Conservation (phyloP, 768 basidiomycete genomes). For the Boletus huronensis region DNA sequence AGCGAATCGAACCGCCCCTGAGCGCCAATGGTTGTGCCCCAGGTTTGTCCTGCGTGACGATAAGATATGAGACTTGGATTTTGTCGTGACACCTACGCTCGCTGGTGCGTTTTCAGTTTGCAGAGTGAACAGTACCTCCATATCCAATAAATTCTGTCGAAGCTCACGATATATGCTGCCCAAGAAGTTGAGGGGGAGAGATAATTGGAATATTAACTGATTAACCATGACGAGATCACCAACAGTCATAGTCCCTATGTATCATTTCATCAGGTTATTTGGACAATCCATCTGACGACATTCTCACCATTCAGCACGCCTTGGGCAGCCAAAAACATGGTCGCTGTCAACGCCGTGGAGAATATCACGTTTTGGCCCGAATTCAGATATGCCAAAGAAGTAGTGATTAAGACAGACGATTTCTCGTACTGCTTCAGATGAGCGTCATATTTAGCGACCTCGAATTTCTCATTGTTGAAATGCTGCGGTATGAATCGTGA, state of each 20-base stretch:
- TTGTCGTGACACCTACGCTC: conserved; percentile 38
- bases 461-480: conserved; percentile 95
- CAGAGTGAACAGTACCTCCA: conserved; percentile 93
- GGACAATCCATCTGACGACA: not conserved
- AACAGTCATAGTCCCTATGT: conserved; percentile 90
- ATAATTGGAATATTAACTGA: conserved; percentile 96
- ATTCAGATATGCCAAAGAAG: conserved; percentile 88
- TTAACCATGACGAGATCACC: conserved; percentile 99
- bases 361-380: conserved; percentile 98
- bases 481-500: conserved; percentile 47
- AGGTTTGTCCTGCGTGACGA: conserved; percentile 55
- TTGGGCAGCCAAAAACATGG: conserved; percentile 96
- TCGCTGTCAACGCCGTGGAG: conserved; percentile 85
- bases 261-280: not conserved
- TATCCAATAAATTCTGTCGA: conserved; percentile 92
- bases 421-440: conserved; percentile 86
- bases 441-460: conserved; percentile 88
- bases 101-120: conserved; percentile 75
- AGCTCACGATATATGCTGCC: conserved; percentile 97
- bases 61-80: not conserved
- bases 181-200: conserved; percentile 93
- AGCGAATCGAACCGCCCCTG: conserved; percentile 83
- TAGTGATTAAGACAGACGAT: conserved; percentile 91
- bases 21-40: conserved; percentile 65
- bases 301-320: conserved; percentile 80